Percentiles rank a stretch among this genome's conserved stretches.
Conservation (phyloP, 371 early-diverging fungal species). For the Mucor circinelloides region DNA sequence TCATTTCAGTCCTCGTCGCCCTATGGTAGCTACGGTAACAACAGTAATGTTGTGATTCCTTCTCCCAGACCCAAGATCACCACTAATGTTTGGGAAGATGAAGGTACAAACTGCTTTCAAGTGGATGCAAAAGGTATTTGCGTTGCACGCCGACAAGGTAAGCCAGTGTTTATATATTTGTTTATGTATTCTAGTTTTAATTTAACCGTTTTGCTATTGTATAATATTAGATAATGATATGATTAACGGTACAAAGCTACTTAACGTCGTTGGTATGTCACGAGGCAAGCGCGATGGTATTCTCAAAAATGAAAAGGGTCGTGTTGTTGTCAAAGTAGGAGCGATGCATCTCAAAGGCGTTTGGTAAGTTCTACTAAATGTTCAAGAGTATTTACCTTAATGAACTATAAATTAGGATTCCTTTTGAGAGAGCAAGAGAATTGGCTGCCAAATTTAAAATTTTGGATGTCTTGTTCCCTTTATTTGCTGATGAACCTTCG, state of each 20-base stretch:
- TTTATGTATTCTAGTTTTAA: slow-evolving; percentile 5
- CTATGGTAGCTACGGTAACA: background rate
- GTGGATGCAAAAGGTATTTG: slow-evolving; percentile 79
- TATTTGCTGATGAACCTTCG: slow-evolving; percentile 74
- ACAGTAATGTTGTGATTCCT: slow-evolving; percentile 4
- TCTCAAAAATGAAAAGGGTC: slow-evolving; percentile 82
- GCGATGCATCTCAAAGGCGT: slow-evolving; percentile 91
- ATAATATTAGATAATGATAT: slow-evolving; percentile 68
- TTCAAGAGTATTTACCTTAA: background rate
- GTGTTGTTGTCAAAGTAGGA: slow-evolving; percentile 84
- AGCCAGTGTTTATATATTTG: slow-evolving; percentile 10
- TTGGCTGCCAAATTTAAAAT: slow-evolving; percentile 75
- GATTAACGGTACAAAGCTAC: slow-evolving; percentile 87
- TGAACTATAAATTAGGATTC: slow-evolving; percentile 45
- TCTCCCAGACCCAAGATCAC: slow-evolving; percentile 63
- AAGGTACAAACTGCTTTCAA: slow-evolving; percentile 77
- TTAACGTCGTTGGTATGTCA: slow-evolving; percentile 86
- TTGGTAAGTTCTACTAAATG: slow-evolving; percentile 54
- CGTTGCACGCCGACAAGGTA: slow-evolving; percentile 78
- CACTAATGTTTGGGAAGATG: slow-evolving; percentile 85
- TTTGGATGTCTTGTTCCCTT: slow-evolving; percentile 69
- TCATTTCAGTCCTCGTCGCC: background rate
- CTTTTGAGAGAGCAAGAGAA: slow-evolving; percentile 70
- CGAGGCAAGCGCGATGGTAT: slow-evolving; percentile 89
- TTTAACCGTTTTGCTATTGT: background rate